A percentile compares a stretch with the other conserved stretches of the same genome.
Conservation (phyloP, 2,329 filamentous ascomycete genomes). For the Dactylellina cionopaga region DNA sequence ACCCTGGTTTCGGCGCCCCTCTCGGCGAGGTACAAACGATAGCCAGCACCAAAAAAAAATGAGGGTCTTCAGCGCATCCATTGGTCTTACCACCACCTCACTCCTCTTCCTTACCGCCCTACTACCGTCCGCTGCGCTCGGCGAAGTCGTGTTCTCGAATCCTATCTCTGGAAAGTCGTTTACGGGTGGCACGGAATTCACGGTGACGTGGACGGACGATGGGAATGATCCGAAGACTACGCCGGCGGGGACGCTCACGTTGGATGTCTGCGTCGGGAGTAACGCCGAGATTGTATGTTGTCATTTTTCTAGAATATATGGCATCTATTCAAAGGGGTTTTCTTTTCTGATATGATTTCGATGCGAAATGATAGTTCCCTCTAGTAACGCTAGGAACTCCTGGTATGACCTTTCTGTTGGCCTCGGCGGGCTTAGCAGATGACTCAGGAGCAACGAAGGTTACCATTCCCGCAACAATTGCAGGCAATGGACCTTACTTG, state of each 20-base stretch:
- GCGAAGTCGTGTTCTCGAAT: conserved; percentile 63
- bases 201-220: conserved; percentile 69
- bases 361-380: conserved; percentile 59
- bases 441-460: conserved; percentile 54
- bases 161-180: conserved; percentile 67
- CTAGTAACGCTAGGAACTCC: conserved; percentile 56
- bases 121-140: conserved; percentile 17
- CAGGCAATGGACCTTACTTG: conserved; percentile 58
- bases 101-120: conserved; percentile 14
- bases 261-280: conserved; percentile 71
- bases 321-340: conserved; percentile 10
- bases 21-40: too few species aligned
- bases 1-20: too few species aligned
- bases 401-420: conserved; percentile 55
- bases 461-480: conserved; percentile 56
- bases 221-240: conserved; percentile 65
- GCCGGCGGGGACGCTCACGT: conserved; percentile 67
- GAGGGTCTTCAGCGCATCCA: conserved; percentile 8
- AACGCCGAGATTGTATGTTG: conserved; percentile 64
- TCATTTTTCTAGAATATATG: conserved; percentile 20
- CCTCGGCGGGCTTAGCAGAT: too few species aligned
- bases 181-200: conserved; percentile 65
- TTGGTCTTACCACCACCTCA: background rate
- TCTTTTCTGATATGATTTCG: conserved; percentile 32
- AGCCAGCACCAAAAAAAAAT: conserved; percentile 12